Evolutionary conservation across 176 grass and related monocot genomes (phyloP), one percentile per base, ranked within the genome.

Genomic region (Themeda triandra): DNA sequence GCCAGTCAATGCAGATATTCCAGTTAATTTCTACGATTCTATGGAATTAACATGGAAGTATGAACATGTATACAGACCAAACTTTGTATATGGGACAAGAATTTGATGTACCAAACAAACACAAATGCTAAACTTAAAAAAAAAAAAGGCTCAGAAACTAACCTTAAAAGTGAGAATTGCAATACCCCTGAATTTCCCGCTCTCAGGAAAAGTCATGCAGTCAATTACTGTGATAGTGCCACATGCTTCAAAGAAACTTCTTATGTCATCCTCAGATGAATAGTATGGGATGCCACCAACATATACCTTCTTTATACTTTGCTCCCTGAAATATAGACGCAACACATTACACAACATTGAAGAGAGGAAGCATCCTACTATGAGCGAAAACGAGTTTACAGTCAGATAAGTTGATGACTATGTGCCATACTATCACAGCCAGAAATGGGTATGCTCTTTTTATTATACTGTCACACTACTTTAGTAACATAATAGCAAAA

Each of bases 111-210:
- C 37, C 2, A 23, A 31, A 33, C 32, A 49, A 40, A 66, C 23
- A 85, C 5, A 14, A 80, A 78, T 30, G 31, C 1, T 37, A 37
- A 33, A 17, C n/a, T 5, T 65, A 80, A 72, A 81, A 66, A 18
- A 73, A 78, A 12, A 6, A 66, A 53, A 77, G 37, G 62, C 19
- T 51, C 24, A 75, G 24, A 85, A 71, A 9, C 85, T 81, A 35
- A 98, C 96, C 91, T 98, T 98, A 69, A 98, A 98, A 67, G 96
- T 92, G 83, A 98, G 93, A 85, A 98, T 90, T 24, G 91, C 89
- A 66, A 95, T 98, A 48, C 96, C 96, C 80, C 93, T 86, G 86
- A 98, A 98, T 79, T 98, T 98, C 49, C 91, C 87, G 1, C 80
- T 98, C 71, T 98, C 93, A 6, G 91, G 91, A 84, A 95, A 98